phyloP scores from a whole-genome alignment of 176 grass and related monocot genomes.

The Oryza rufipogon region DNA sequence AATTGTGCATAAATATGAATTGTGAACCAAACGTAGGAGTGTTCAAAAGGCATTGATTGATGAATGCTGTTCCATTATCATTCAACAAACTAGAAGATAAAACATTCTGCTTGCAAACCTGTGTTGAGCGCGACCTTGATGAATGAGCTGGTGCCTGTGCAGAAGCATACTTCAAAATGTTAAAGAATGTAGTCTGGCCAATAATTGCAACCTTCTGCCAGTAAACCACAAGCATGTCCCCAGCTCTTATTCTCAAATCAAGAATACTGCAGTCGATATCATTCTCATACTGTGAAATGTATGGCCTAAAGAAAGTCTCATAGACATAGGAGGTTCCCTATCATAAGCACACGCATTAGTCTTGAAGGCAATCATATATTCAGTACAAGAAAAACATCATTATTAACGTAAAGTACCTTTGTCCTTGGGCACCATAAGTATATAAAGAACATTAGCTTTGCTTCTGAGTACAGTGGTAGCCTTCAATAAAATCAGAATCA shows the following conservation, averaged over 20 bases:
- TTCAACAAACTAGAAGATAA: background rate
- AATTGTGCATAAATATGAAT: background rate
- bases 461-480: conserved; percentile 81
- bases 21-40: background rate
- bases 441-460: conserved; percentile 75
- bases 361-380: conserved; percentile 32
- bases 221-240: conserved; percentile 56
- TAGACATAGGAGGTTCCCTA: conserved; percentile 84
- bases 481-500: conserved; percentile 46
- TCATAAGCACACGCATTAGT: conserved; percentile 19
- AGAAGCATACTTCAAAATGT: conserved; percentile 75
- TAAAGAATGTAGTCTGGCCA: conserved; percentile 69
- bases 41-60: background rate
- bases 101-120: conserved; percentile 34
- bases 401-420: conserved; percentile 50
- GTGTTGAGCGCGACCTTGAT: conserved; percentile 50
- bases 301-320: conserved; percentile 78
- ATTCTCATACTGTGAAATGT: conserved; percentile 79
- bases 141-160: conserved; percentile 54
- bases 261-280: conserved; percentile 78
- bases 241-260: conserved; percentile 74
- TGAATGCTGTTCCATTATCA: background rate
- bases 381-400: conserved; percentile 44
- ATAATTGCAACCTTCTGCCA: conserved; percentile 61
- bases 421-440: conserved; percentile 86